These are phyloP conservation scores for Trichoderma endophyticum DNA, from an alignment of 2,329 filamentous ascomycete genomes.

Conservation along the genomic window DNA sequence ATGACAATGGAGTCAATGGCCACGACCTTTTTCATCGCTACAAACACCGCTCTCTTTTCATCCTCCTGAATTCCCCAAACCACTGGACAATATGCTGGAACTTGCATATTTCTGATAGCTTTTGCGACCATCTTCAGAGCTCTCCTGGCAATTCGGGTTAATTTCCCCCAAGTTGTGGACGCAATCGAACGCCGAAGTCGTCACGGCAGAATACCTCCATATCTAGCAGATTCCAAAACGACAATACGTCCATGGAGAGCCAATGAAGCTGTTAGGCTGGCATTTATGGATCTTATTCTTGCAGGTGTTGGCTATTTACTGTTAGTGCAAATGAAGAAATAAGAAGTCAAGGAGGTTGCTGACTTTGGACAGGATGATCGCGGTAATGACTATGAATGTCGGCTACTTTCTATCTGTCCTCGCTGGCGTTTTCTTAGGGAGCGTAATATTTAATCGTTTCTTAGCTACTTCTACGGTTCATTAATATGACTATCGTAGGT, in stretches of 20 bases:
- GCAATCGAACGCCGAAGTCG: neutral
- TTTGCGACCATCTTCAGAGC: neutral
- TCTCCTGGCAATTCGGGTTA: neutral
- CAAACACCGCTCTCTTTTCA: neutral
- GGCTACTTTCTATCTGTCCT: neutral
- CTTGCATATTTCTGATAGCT: neutral
- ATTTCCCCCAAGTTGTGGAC: neutral
- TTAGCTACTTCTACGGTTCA: neutral
- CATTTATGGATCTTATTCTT: neutral
- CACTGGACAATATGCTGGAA: neutral
- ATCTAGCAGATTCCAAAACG: neutral
- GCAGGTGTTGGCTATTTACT: neutral
- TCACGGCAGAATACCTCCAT: neutral
- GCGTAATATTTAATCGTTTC: neutral
- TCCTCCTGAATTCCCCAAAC: neutral
- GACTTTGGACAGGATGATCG: neutral
- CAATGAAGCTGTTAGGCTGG: neutral
- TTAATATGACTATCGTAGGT: neutral
- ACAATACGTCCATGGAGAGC: neutral
- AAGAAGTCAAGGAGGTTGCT: neutral
- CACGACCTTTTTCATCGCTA: neutral
- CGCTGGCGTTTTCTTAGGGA: neutral
- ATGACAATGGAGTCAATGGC: neutral
- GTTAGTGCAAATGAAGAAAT: neutral
- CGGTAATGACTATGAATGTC: neutral